Base-by-base conservation (phyloP, 805 yeast genomes). In the Nakazawaea siamensis region DNA sequence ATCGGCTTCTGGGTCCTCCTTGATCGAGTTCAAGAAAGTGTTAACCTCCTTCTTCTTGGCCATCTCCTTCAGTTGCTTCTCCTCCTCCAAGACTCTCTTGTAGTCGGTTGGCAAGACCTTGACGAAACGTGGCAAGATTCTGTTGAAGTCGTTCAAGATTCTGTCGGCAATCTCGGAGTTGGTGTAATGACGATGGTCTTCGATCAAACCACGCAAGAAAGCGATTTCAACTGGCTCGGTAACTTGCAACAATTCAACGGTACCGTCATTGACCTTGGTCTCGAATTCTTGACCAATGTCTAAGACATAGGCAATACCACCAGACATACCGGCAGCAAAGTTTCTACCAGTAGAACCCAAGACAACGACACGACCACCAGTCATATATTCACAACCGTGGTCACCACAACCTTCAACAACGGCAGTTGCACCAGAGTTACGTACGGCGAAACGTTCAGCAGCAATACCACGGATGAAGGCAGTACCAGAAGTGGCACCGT, bases 381-480 rank as follows among this genome's bases (percentile, higher is more conserved):
- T 88, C 98, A 90, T 90, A 65, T 90, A 90, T 64, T 90, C 98
- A 66, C 97, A 90, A 34, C 98, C 98, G 58, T 90, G 97, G 59
- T 90, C 96, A 66, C 98, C 98, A 44, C 84, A 80, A 54, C 95
- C 96, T 62, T 90, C 98, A 46, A 86, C 87, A 43, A 92, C 97
- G 44, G 95, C 92, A 37, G 81, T 81, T 28, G 97, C 97, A 60
- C 98, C 98, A 20, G 97, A 92, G 73, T 90, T 90, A 68, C 98
- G 83, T 40, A 90, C 98, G 14, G 94, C 95, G 58, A 90, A 90
- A 61, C 98, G 79, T 68, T 90, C 98, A 44, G 98, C 97, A 27
- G 96, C 97, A 59, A 88, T 77, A 71, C 98, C 98, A 47, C 95
- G 73, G 60, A 90, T 80, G 62, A 84, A 90, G 7, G 95, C 94